Evolutionary conservation across 495 filamentous ascomycete species (phyloP), one percentile per base, ranked within the genome.

Genomic region (Hapsidospora chrysogenum): DNA sequence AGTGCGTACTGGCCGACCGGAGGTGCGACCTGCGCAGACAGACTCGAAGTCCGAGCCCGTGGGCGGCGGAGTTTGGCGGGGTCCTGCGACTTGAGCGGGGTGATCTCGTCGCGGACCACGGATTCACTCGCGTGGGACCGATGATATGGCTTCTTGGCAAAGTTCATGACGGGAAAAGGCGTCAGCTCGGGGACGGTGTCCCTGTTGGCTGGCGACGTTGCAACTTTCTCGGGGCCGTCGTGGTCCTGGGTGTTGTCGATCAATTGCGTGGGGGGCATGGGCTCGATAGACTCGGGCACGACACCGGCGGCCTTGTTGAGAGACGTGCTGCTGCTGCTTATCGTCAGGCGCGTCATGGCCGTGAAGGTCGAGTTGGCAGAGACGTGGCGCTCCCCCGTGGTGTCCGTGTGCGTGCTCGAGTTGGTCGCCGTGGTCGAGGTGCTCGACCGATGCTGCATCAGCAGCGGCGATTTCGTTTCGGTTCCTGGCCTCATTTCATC

Each of bases 351-450:
- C 15, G 55, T 63, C 27, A 51, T 53, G 28, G 56, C 56, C 1
- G 60, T 61, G 17, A 53, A 54, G 3, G 51, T 52, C 10, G 60
- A 64, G 3, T 52, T 47, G 1, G 54, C 52, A 17, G 62, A 66
- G 29, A 50, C 47, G 42, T 66, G 60, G 19, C 60, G 58, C 33
- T 58, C 58, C 23, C 54, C 60, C 10, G 42, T 29, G 16, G 32
- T 38, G 9, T 48, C 47, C 2, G 47, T 43, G 9, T 51, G 48
- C 4, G 47, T 46, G 1, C 42, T 23, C 15, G 38, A 36, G 13
- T 16, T 15, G 17, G 33, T 36, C 3, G 16, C 23, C 4, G 33
- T 36, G 4, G 33, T 36, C 1, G 33, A 36, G 23, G 33, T 36
- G 8, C 33, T 36, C 33, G 33, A 19, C 6, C 33, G 33, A n/a